Conservation (phyloP, 2,329 filamentous ascomycete species). For the Oidium heveae region DNA sequence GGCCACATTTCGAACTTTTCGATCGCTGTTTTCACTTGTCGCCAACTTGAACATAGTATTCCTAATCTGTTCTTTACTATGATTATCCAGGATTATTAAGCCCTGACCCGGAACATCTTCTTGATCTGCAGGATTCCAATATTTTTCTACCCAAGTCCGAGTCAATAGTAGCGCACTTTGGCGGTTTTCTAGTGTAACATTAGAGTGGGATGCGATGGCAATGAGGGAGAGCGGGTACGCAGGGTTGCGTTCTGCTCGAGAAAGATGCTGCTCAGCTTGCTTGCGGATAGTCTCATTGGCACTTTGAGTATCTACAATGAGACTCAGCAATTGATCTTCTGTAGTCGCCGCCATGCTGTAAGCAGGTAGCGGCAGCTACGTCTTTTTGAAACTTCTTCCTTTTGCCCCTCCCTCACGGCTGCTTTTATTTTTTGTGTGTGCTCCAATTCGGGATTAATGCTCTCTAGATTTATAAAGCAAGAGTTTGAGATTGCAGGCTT, state of each 20-base stretch:
- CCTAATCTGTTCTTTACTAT: slow-evolving; percentile 48
- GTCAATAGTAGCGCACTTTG: slow-evolving; percentile 62
- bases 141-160: slow-evolving; percentile 58
- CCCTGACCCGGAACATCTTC: slow-evolving; percentile 21
- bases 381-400: too few species aligned
- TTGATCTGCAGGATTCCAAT: slow-evolving; percentile 58
- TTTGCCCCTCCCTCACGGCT: too few species aligned
- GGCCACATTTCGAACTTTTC: slow-evolving; percentile 71
- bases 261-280: slow-evolving; percentile 40
- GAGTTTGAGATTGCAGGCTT: too few species aligned
- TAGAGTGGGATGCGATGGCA: slow-evolving; percentile 53
- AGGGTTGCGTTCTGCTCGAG: slow-evolving; percentile 24
- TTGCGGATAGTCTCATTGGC: slow-evolving; percentile 52
- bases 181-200: slow-evolving; percentile 48
- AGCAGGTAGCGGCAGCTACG: neutral
- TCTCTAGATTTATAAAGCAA: too few species aligned
- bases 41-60: slow-evolving; percentile 53
- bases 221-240: slow-evolving; percentile 59
- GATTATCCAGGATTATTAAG: slow-evolving; percentile 41
- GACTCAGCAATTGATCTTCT: slow-evolving; percentile 77
- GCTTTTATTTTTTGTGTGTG: too few species aligned
- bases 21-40: slow-evolving; percentile 42
- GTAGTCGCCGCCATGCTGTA: slow-evolving; percentile 23
- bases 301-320: slow-evolving; percentile 71
- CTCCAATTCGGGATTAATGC: too few species aligned